Percentiles rank a stretch among this genome's conserved stretches.
These are phyloP conservation scores for Gossypium anomalum DNA, from an alignment of 345 rosid species.

Conservation along the genomic window DNA sequence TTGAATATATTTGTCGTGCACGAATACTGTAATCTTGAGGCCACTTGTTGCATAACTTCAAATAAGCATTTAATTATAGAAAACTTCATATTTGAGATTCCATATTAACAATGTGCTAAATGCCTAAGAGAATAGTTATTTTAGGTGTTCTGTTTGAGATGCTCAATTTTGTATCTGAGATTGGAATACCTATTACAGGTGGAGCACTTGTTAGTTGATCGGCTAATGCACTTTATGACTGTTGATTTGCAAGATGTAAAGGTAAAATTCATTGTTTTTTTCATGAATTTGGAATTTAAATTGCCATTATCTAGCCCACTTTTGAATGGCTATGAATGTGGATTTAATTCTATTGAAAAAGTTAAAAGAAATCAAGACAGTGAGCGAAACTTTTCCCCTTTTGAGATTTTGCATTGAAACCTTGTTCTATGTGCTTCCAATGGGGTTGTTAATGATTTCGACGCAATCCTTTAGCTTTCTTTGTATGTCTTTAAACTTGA, in stretches of 20 bases:
- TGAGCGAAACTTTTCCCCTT: not conserved
- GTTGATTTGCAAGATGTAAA: conserved; percentile 71
- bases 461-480: not conserved
- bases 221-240: conserved; percentile 51
- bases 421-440: not conserved
- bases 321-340: not conserved
- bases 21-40: not conserved
- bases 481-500: not conserved
- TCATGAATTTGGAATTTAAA: not conserved
- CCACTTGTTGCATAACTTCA: not conserved
- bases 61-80: not conserved
- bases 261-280: conserved; percentile 31
- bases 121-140: not conserved
- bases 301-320: not conserved
- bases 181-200: conserved; percentile 39
- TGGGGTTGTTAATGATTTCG: not conserved
- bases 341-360: not conserved
- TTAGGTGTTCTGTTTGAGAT: not conserved
- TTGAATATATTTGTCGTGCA: not conserved
- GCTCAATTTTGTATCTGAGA: conserved; percentile 10
- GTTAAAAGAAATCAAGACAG: not conserved
- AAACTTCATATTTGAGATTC: not conserved
- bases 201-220: conserved; percentile 71
- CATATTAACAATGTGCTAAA: not conserved
- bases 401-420: not conserved